Base-by-base conservation (phyloP, 805 yeast species). In the Monosporozyma siamensis region DNA sequence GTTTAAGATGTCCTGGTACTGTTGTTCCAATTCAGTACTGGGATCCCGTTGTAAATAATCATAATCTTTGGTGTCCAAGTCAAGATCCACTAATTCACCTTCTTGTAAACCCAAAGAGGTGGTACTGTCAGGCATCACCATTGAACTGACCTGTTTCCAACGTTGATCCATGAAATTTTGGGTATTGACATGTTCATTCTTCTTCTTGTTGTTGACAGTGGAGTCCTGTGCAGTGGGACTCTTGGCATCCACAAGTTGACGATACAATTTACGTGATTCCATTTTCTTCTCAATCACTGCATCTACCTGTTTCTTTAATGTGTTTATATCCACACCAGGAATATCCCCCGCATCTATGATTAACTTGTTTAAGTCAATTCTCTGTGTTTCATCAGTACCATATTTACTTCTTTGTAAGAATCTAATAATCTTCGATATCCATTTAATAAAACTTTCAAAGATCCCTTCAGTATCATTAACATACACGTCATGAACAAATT, bases 401-500 rank as follows among this genome's bases (percentile, higher is more conserved):
- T 52, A 64, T 53, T 72, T 79, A 44, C 89, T 85, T 41, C 69
- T 67, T 44, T 84, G 72, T 40, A 89, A 64, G 47, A 85, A 76
- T 10, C 67, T 65, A 22, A 88, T 65, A 41, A 87, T 77, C 15
- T 69, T 66, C 45, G 82, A 77, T 36, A 86, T 68, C 97, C 97
- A 90, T 5, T 61, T 61, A 36, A 86, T 71, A 41, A 92, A 64
- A 4, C 78, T 78, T 40, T 79, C 77, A 63, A 90, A 90, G 4
- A 90, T 64, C 4, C 78, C 75, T 25, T 75, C 74, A 29, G 77
- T 68, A 55, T 90, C 97, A 48, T 83, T 77, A n/a, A 71, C 47
- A 59, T 89, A 88, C n/a, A 88, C 75, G 41, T 82, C 79, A 55
- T 86, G 90, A 44, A 90, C 70, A 55, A 90, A 92, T 41, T 67